These are phyloP conservation scores for Elaphomyces granulatus DNA, from an alignment of 495 filamentous ascomycete genomes.

Conservation along the genomic window DNA sequence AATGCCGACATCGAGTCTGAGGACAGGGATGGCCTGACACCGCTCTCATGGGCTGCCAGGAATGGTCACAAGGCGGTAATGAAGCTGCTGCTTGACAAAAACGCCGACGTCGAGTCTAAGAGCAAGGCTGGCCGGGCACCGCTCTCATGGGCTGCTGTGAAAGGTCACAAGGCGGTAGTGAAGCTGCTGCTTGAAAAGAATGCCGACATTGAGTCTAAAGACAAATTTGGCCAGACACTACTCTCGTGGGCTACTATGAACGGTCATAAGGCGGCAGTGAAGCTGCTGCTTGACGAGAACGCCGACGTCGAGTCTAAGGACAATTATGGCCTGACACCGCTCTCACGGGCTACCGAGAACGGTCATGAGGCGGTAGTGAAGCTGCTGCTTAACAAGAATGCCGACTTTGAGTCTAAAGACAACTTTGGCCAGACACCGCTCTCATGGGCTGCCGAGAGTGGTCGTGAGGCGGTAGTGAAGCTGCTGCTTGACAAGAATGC, in stretches of 20 bases:
- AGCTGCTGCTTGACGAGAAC: slow-evolving; percentile 10
- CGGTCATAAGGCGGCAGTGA: slow-evolving; percentile 11
- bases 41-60: slow-evolving; percentile 25
- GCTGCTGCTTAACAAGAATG: too few species aligned
- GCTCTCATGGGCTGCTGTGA: slow-evolving; percentile 3
- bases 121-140: too few species aligned
- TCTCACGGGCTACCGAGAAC: too few species aligned
- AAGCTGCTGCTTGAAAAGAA: slow-evolving; percentile 14
- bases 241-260: not conserved
- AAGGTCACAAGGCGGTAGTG: slow-evolving; percentile 13
- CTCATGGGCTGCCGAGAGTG: too few species aligned
- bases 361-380: too few species aligned
- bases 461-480: too few species aligned
- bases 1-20: not conserved
- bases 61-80: slow-evolving; percentile 25
- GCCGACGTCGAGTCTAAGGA: not conserved
- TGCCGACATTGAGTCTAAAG: slow-evolving; percentile 11
- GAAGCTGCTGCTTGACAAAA: slow-evolving; percentile 18
- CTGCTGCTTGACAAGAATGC: too few species aligned
- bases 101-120: too few species aligned
- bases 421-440: too few species aligned
- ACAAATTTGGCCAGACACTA: slow-evolving; percentile 4
- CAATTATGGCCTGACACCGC: too few species aligned
- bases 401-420: too few species aligned
- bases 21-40: too few species aligned